A percentile compares a stretch with the other conserved stretches of the same genome.
Evolutionary conservation across 2,329 filamentous ascomycete genomes (phyloP).

Genomic region (Scortechinia acanthostroma): DNA sequence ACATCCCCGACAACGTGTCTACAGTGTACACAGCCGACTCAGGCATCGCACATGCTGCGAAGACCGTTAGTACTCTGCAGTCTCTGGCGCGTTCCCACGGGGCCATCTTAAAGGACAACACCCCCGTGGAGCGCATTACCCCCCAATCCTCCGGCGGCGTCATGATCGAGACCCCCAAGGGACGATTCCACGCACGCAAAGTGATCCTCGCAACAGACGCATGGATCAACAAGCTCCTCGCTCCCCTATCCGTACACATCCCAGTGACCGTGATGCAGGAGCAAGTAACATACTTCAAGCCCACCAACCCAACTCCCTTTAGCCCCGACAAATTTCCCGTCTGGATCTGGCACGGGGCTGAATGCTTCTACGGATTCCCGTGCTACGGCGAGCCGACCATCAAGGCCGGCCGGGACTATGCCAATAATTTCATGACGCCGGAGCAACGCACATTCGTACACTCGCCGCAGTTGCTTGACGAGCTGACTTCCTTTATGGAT

Average conservation of each 20-base stretch:
- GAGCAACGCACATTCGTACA: conserved; percentile 16
- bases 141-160: conserved; percentile 7
- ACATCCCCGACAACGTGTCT: conserved; percentile 10
- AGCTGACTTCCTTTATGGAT: conserved; percentile 11
- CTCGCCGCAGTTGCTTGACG: conserved; percentile 10
- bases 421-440: conserved; percentile 14
- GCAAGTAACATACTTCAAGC: conserved; percentile 17
- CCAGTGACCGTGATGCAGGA: conserved; percentile 14
- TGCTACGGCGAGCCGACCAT: conserved; percentile 16
- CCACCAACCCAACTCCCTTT: conserved; percentile 8
- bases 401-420: conserved; percentile 13
- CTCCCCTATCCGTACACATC: conserved; percentile 10
- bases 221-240: conserved; percentile 15
- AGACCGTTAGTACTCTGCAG: conserved; percentile 13
- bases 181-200: conserved; percentile 10
- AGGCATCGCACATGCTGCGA: conserved; percentile 14
- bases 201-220: conserved; percentile 14
- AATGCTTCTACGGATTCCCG: conserved; percentile 15
- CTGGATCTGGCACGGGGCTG: conserved; percentile 13
- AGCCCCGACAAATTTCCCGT: conserved; percentile 11
- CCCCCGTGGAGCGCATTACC: conserved; percentile 9
- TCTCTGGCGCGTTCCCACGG: conserved; percentile 10
- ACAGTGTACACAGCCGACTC: conserved; percentile 14
- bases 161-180: conserved; percentile 12
- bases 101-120: conserved; percentile 12